phyloP scores from a whole-genome alignment of 2,329 filamentous ascomycete species.

The Pleoardoris graminearum region DNA sequence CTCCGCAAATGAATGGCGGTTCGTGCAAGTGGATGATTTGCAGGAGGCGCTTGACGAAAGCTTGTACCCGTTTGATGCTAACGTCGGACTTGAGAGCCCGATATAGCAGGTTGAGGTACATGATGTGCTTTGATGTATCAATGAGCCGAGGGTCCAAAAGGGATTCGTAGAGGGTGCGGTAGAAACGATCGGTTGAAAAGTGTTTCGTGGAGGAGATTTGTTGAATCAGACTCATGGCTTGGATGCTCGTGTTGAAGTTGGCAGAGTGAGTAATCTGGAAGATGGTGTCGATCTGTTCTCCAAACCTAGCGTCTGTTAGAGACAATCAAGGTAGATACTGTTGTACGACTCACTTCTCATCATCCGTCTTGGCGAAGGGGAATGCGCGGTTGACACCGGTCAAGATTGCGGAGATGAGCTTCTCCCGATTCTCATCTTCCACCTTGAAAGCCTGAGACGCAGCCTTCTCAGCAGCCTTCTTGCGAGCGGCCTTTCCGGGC shows the following conservation, averaged over 20 bases:
- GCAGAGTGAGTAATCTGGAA: conserved; percentile 96
- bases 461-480: conserved; percentile 49
- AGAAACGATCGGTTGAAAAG: conserved; percentile 85
- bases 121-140: conserved; percentile 88
- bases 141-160: conserved; percentile 86
- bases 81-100: conserved; percentile 85
- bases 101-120: conserved; percentile 92
- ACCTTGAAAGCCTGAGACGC: conserved; percentile 49
- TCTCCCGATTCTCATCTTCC: conserved; percentile 76
- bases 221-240: conserved; percentile 92
- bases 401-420: conserved; percentile 86
- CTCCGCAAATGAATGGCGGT: conserved; percentile 86
- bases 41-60: conserved; percentile 90
- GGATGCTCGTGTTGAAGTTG: conserved; percentile 98
- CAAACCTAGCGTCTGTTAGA: conserved; percentile 60
- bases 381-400: conserved; percentile 96
- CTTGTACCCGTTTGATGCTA: conserved; percentile 90
- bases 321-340: not conserved
- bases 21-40: conserved; percentile 89
- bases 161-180: conserved; percentile 93
- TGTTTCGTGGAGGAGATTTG: conserved; percentile 83
- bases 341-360: conserved; percentile 62
- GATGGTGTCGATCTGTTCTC: conserved; percentile 87
- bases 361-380: conserved; percentile 83
- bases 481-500: conserved; percentile 57